phyloP scores from a whole-genome alignment of 176 grass and related monocot genomes.

The Echinochloa phyllopogon region DNA sequence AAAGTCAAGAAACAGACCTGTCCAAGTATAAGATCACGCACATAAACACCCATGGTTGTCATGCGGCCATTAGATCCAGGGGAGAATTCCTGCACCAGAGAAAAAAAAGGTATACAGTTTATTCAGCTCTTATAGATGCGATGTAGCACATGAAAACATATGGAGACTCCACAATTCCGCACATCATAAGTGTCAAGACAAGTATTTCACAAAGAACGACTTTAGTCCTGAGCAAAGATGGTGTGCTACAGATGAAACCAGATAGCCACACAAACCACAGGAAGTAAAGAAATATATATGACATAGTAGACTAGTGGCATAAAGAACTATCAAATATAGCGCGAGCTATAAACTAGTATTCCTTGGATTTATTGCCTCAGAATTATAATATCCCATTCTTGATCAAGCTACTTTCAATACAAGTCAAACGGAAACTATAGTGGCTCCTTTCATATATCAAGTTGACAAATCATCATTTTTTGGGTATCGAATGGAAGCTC shows the following conservation, averaged over 20 bases:
- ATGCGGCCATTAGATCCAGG: conserved; percentile 76
- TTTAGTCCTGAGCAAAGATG: neutral
- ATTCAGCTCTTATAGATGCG: conserved; percentile 1
- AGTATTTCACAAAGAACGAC: neutral
- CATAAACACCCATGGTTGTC: conserved; percentile 96
- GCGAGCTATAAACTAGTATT: neutral
- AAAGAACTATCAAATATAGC: neutral
- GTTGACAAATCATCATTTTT: neutral
- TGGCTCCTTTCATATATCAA: neutral
- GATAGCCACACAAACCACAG: neutral
- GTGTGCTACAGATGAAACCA: neutral
- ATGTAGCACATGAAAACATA: conserved; percentile 18
- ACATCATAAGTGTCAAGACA: neutral
- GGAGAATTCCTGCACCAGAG: conserved; percentile 67
- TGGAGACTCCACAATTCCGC: neutral
- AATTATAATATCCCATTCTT: neutral
- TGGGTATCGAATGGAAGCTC: conserved; percentile 9
- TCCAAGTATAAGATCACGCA: conserved; percentile 96
- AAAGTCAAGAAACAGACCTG: conserved; percentile 56
- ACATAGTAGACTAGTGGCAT: neutral
- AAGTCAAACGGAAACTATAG: neutral
- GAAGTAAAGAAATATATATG: neutral
- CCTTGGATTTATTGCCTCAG: neutral
- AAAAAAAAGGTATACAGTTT: neutral
- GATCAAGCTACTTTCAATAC: neutral